phyloP scores from a whole-genome alignment of 495 filamentous ascomycete species.

The Terfezia claveryi region DNA sequence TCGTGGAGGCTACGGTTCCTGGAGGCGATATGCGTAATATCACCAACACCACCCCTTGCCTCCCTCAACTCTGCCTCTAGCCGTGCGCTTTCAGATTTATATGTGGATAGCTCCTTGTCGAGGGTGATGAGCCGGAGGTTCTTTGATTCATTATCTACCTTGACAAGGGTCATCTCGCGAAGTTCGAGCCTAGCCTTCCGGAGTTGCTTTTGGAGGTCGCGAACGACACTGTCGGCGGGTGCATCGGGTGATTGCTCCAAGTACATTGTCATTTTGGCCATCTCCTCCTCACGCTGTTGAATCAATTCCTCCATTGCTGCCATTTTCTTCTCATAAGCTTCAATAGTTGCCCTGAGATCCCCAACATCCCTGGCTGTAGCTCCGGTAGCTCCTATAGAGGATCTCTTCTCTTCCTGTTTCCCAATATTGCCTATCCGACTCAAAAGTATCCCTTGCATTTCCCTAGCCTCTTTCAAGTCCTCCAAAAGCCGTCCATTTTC shows the following conservation, averaged over 20 bases:
- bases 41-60: slow-evolving; percentile 11
- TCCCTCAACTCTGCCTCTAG: slow-evolving; percentile 23
- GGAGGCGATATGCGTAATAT: slow-evolving; percentile 1
- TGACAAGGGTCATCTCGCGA: slow-evolving; percentile 28
- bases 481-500: slow-evolving; percentile 34
- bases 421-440: slow-evolving; percentile 30
- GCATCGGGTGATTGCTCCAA: slow-evolving; percentile 21
- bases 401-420: slow-evolving; percentile 30
- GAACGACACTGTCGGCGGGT: slow-evolving; percentile 25
- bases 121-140: slow-evolving; percentile 26
- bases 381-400: slow-evolving; percentile 1
- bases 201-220: slow-evolving; percentile 27
- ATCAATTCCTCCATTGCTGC: slow-evolving; percentile 17
- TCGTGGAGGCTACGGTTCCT: slow-evolving; percentile 6
- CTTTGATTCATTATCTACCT: slow-evolving; percentile 25
- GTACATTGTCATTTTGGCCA: slow-evolving; percentile 18
- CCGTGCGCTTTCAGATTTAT: slow-evolving; percentile 27
- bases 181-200: slow-evolving; percentile 27
- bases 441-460: slow-evolving; percentile 12
- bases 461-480: slow-evolving; percentile 17
- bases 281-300: slow-evolving; percentile 13
- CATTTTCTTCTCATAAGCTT: slow-evolving; percentile 25
- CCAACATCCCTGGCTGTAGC: slow-evolving; percentile 32
- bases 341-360: slow-evolving; percentile 33
- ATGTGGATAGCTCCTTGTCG: slow-evolving; percentile 24